These are phyloP conservation scores for Botrytis pseudocinerea DNA, from an alignment of 2,329 filamentous ascomycete species.

Conservation along the genomic window DNA sequence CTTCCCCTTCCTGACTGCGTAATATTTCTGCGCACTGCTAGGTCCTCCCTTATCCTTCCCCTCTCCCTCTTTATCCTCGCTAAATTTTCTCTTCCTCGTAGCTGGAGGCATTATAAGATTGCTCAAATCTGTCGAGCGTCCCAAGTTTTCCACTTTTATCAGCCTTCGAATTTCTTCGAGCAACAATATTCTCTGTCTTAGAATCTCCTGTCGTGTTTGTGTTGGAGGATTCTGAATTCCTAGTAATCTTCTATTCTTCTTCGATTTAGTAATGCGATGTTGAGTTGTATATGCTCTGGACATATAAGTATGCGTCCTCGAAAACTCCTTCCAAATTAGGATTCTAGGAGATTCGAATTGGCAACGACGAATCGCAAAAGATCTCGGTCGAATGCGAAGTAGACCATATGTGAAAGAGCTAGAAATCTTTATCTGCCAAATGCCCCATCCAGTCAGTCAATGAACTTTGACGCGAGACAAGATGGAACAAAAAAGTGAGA, in stretches of 20 bases:
- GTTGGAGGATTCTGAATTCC: too few relatives aligned
- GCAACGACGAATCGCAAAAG: not conserved
- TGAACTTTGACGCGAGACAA: not conserved
- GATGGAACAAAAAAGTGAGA: not conserved
- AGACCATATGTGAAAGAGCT: not conserved
- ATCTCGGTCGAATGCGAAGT: not conserved
- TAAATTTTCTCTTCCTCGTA: slow-evolving; percentile 37
- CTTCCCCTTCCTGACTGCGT: slow-evolving; percentile 60
- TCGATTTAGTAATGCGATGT: not conserved
- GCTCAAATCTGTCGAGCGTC: not conserved
- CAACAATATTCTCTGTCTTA: not conserved
- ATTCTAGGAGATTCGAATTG: not conserved
- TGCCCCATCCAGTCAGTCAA: not conserved
- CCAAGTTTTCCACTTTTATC: not conserved
- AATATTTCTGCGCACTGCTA: slow-evolving; percentile 46
- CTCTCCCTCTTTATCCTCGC: slow-evolving; percentile 19
- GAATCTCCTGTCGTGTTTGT: not conserved
- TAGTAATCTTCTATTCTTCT: not conserved
- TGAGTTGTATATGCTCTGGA: not conserved
- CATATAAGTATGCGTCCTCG: not conserved
- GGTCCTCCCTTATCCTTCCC: slow-evolving; percentile 14
- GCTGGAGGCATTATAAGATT: slow-evolving; percentile 25
- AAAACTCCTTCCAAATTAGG: not conserved
- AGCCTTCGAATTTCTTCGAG: not conserved
- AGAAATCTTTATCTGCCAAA: not conserved